A percentile compares a stretch with the other conserved stretches of the same genome.
These are phyloP conservation scores for Vigna hirtella DNA, from an alignment of 306 rosid species.

Conservation along the genomic window DNA sequence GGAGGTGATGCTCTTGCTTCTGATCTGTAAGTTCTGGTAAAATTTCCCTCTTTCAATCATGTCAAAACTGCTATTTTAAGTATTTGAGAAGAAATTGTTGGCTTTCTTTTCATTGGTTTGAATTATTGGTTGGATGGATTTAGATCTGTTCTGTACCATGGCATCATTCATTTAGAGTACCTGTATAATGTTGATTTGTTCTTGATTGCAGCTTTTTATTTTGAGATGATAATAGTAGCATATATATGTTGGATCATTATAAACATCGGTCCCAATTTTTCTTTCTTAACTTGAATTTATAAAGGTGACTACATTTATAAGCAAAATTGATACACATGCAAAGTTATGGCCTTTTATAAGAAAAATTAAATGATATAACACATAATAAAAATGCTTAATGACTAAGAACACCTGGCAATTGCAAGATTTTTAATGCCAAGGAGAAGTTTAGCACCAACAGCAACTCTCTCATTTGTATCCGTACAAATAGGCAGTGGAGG, in stretches of 20 bases:
- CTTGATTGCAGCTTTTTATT: slow-evolving; percentile 4
- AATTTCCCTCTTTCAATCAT: slow-evolving; percentile 28
- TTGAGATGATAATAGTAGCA: neutral
- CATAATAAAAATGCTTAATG: neutral
- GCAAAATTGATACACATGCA: neutral
- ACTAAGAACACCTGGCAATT: neutral
- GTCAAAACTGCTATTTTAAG: slow-evolving; percentile 39
- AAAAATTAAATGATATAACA: neutral
- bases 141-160: slow-evolving; percentile 25
- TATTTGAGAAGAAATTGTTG: slow-evolving; percentile 24
- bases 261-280: neutral
- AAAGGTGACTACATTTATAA: neutral
- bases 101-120: slow-evolving; percentile 27
- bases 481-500: neutral
- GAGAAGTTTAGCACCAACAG: neutral
- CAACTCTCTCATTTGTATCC: neutral
- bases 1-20: slow-evolving; percentile 99
- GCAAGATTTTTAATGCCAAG: slow-evolving; percentile 2
- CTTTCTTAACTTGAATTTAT: neutral
- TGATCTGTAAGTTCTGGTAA: slow-evolving; percentile 84
- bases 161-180: slow-evolving; percentile 9
- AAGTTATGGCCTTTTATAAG: neutral
- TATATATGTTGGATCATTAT: neutral
- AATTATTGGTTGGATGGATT: slow-evolving; percentile 30
- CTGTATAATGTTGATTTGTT: slow-evolving; percentile 3